Percentiles rank a stretch among this genome's conserved stretches.
These are phyloP conservation scores for Adenanthera pavonina DNA, from an alignment of 306 rosid species.

Conservation along the genomic window DNA sequence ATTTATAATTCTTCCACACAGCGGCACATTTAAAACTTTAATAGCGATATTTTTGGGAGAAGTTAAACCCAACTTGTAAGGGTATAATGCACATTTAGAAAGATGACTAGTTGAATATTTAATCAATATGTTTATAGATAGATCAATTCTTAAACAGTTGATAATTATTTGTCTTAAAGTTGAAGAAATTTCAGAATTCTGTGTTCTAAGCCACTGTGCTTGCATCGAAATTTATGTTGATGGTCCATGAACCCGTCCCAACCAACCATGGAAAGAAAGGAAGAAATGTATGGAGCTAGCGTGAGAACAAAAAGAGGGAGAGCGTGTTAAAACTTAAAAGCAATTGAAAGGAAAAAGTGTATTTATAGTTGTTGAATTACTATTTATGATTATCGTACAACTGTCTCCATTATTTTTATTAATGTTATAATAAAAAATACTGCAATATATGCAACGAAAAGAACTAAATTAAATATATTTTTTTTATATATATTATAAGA, in stretches of 20 bases:
- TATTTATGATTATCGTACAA: no score
- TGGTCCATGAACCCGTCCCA: constrained; percentile 13
- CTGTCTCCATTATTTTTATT: no score
- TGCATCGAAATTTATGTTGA: constrained; percentile 36
- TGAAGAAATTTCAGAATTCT: not conserved
- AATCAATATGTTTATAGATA: not conserved
- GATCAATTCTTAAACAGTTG: constrained; percentile 23
- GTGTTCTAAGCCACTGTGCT: not conserved
- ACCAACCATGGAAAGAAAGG: not conserved
- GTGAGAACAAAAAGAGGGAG: constrained; percentile 31
- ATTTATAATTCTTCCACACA: not conserved
- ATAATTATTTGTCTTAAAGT: constrained; percentile 9
- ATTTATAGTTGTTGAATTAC: no score
- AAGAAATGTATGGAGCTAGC: not conserved
- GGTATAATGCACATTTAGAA: not conserved
- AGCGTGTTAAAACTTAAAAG: not conserved
- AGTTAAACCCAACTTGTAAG: not conserved
- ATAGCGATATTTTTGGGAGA: not conserved
- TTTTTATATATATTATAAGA: no score
- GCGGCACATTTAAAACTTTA: not conserved
- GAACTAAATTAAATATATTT: no score
- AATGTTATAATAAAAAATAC: no score
- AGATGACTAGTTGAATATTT: no score
- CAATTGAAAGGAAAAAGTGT: not conserved
- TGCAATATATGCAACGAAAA: no score